Evolutionary conservation across 2,329 filamentous ascomycete genomes (phyloP), one percentile per base, ranked within the genome.

Genomic region (Cyphellophora attinorum): DNA sequence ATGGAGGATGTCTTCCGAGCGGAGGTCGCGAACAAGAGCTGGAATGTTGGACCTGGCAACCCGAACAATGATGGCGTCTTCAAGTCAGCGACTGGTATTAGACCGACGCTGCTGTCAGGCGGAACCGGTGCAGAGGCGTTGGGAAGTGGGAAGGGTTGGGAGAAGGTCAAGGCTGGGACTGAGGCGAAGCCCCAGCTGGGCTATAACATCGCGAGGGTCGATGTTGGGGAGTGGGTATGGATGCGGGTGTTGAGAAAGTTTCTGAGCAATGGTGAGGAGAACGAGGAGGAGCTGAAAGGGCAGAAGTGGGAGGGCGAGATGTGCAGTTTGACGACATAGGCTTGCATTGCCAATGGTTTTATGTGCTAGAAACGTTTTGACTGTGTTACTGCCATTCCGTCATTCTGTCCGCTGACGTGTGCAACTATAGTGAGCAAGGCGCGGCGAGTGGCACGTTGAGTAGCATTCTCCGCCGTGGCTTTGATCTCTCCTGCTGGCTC

Each of bases 151-250:
- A 37, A 35, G 17, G 53, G 47, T 1, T 39, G 46, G 36, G 48
- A 48, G 13, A 52, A 50, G 36, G 40, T 57, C 3, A 49, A 47
- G 29, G 48, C 38, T 11, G 56, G 58, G 2, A 51, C 41, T 15
- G 52, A 53, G 17, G 11, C 23, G 8, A 42, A 46, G 1, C 50
- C 52, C 6, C 51, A 48, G 11, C 41, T 53, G 12, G 57, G 58
- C 5, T 61, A 57, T 44, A 50, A 42, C 4, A 56, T 60, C 33
- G 45, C 47, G 10, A 43, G 57, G 19, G 54, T 52, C 17, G 56
- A 58, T 48, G 53, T 59, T 27, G 55, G 56, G 2, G 38, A 44
- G 34, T 60, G 55, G 51, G 51, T 56, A 13, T 59, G 51, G 47
- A n/a, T n/a, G n/a, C n/a, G n/a, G n/a, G n/a, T n/a, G n/a, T n/a